Evolutionary conservation across 2,329 filamentous ascomycete genomes (phyloP), one percentile per base, ranked within the genome.

Genomic region (Pseudocercospora fuligena): DNA sequence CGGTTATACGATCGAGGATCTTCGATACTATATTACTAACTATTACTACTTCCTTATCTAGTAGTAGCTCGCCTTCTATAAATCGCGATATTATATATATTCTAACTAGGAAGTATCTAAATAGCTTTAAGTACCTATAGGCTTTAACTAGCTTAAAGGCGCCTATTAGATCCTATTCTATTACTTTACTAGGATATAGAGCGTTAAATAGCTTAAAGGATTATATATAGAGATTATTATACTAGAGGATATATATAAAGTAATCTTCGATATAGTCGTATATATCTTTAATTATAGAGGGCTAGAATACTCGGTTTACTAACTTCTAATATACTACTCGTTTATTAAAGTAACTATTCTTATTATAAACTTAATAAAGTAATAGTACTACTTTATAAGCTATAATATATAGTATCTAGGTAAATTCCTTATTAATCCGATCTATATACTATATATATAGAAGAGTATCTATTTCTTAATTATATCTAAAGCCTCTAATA

Each of bases 211-310:
- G 19, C 5, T 47, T n/a, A 47, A n/a, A 47, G 43, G 19, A 14
- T 21, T 47, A n/a, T 7, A 5, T 47, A n/a, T 8, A 5, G 4
- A 21, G 19, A n/a, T 21, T n/a, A n/a, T 47, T 21, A n/a, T 8
- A 8, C 43, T 47, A 47, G 16, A 47, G 16, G 16, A 14, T 14
- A 12, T 19, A 47, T n/a, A 6, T n/a, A 21, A 47, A 47, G 14
- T n/a, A 47, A 14, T 14, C 16, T 11, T 46, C 27, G 27, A 60
- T 60, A 47, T 60, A 60, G 11, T 43, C 14, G 11, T 60, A 47
- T 5, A 60, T 60, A 14, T 60, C 33, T 23, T 43, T 60, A 60
- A 60, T 60, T 46, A 60, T 60, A 43, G 31, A 12, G 3, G 16
- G 57, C 57, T 60, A 60, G 31, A 43, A 60, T 2, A 60, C 57